Evolutionary conservation across 306 rosid species (phyloP), one percentile per base, ranked within the genome.

Genomic region (Fragaria ananassa): DNA sequence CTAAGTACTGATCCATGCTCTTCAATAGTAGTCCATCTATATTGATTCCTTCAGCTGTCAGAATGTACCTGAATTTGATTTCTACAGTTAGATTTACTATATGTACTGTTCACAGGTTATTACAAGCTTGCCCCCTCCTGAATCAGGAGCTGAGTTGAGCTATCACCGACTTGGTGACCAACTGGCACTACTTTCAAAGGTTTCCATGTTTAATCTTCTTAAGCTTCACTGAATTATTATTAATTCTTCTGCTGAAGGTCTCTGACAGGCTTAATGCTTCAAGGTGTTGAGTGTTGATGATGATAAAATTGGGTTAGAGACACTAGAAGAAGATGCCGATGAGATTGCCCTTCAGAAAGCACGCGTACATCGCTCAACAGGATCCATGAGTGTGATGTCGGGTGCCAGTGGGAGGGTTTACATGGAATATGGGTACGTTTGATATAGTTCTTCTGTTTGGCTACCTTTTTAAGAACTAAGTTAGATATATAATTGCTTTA

Each of bases 391-490:
- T 65, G 90, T 89, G 18, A 89, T 94, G 95, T 94, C 98, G 11
- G 98, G 98, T 57, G 95, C 98, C 37, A 89, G 90, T 58, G 97
- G 98, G 74, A 90, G 85, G 93, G 87, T 90, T 73, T 94, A 94
- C 84, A 91, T 94, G 98, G 98, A 94, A 66, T 92, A 89, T 86
- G 85, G 98, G 98, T 92, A 42, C 15, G 76, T 58, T 78, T 25
- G 18, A 47, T 68, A 49, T 37, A 62, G 79, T 11, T 27, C 13
- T 37, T 31, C 19, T 50, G 19, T 39, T 4, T 6, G 4, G 17
- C 27, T 29, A 1, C 15, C 11, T 49, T 49, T 31, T 19, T 31
- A 46, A 11, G 31, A 29, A 29, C 1, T 11, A 25, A 49, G 3
- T 15, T 34, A 51, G 47, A 34, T 77, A 8, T 27, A 25, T 10